A percentile compares a stretch with the other conserved stretches of the same genome.
Conservation (phyloP, 2,329 filamentous ascomycete species). For the Colletotrichum viniferum region DNA sequence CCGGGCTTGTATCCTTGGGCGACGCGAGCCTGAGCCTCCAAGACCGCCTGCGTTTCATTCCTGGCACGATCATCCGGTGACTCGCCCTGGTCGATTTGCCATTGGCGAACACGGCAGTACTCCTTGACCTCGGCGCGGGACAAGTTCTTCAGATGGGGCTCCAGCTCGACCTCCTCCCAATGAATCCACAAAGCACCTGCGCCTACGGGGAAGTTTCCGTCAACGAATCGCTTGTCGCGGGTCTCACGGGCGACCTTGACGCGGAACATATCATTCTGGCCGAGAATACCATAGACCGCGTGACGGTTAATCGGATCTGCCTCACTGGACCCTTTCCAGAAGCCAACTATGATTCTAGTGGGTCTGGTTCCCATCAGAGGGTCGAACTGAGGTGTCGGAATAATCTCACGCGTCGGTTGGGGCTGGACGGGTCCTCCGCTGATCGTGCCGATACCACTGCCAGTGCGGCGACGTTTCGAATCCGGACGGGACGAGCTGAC, state of each 20-base stretch:
- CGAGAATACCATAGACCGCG: slow-evolving; percentile 66
- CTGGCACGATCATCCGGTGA: slow-evolving; percentile 45
- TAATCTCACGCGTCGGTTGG: slow-evolving; percentile 1
- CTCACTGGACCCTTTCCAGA: slow-evolving; percentile 62
- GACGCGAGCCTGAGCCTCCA: slow-evolving; percentile 52
- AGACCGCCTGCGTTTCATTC: slow-evolving; percentile 58
- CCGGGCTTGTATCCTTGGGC: slow-evolving; percentile 31
- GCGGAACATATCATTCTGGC: slow-evolving; percentile 67
- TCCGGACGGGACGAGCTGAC: slow-evolving; percentile 37
- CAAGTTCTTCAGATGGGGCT: slow-evolving; percentile 57
- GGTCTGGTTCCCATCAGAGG: slow-evolving; percentile 57
- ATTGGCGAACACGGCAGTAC: slow-evolving; percentile 65
- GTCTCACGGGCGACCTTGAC: slow-evolving; percentile 67
- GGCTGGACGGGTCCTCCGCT: slow-evolving; percentile 27
- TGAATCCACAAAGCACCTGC: slow-evolving; percentile 67
- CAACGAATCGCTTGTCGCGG: slow-evolving; percentile 60
- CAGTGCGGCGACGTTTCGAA: slow-evolving; percentile 53
- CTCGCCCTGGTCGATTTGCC: slow-evolving; percentile 61
- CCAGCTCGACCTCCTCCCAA: slow-evolving; percentile 65
- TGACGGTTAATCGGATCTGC: slow-evolving; percentile 55
- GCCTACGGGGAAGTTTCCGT: slow-evolving; percentile 65
- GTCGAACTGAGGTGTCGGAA: slow-evolving; percentile 31
- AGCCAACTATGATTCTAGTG: slow-evolving; percentile 62
- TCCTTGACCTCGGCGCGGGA: slow-evolving; percentile 64
- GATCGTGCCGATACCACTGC: slow-evolving; percentile 37